Base-by-base conservation (phyloP, 1,139 yeast genomes). In the Yamadazyma blattariae region DNA sequence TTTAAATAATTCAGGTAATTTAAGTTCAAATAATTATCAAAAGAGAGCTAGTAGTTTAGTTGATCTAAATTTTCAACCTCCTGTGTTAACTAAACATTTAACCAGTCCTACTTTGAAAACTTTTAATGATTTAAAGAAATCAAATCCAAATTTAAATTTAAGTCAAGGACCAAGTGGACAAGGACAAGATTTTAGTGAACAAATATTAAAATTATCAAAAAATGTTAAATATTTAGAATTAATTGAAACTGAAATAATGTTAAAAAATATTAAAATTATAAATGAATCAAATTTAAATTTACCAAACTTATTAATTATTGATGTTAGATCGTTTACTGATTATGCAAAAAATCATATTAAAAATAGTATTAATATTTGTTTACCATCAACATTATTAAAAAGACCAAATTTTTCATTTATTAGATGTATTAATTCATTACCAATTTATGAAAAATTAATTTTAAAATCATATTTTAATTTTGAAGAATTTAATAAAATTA, bases 381-480 rank as follows among this genome's bases (percentile, higher is more conserved):
- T 86, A 17, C 95, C 95, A 2, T 79, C 92, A 14, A 86, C 95
- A 1, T 64, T 87, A 32, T 61, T 87, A 44, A 82, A 82, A 52
- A 71, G 96, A 42, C 67, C 76, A 25, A 79, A 76, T 39, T 85
- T 82, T 50, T 74, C 75, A 13, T 61, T 85, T 35, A 45, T 63
- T 37, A 59, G 82, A 45, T 73, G 83, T 43, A 59, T 79, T 29
- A 79, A 77, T 38, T 77, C 85, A 25, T 68, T 82, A 54, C 74
- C 79, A 18, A 59, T 47, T 32, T 64, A 51, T 32, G 80, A 74
- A 65, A 64, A 45, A 32, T 37, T 4, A 46, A 57, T 25, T 55
- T 67, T 40, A 37, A 54, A 30, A 42, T 49, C 21, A 49, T 47
- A 46, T 24, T 44, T 43, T 25, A 42, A 49, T 25, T 34, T 25